These are phyloP conservation scores for Nemania bipapillata DNA, from an alignment of 2,329 filamentous ascomycete species.

Conservation along the genomic window DNA sequence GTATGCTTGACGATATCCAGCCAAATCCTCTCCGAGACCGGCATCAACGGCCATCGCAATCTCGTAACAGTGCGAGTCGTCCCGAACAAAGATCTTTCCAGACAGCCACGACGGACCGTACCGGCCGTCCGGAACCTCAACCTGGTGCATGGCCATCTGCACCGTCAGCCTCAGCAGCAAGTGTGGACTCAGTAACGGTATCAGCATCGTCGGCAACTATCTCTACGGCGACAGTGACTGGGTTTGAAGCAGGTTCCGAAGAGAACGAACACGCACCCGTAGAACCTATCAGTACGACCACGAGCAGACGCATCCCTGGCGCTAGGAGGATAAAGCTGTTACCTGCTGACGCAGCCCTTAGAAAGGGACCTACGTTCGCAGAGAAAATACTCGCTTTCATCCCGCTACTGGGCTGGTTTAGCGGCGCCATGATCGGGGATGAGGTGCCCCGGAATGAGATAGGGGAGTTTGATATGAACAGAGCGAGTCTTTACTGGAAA, in stretches of 20 bases:
- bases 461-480: constrained; percentile 80
- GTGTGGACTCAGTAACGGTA: constrained; percentile 63
- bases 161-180: constrained; percentile 64
- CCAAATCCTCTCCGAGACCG: constrained; percentile 32
- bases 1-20: constrained; percentile 49
- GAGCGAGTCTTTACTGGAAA: constrained; percentile 74
- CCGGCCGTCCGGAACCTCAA: constrained; percentile 41
- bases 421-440: constrained; percentile 77
- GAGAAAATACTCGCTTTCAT: constrained; percentile 73
- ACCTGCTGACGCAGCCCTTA: constrained; percentile 75
- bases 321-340: constrained; percentile 73
- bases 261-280: constrained; percentile 45
- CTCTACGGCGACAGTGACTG: constrained; percentile 61
- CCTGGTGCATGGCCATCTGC: constrained; percentile 56
- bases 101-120: constrained; percentile 28
- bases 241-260: constrained; percentile 38
- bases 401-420: constrained; percentile 78
- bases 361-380: constrained; percentile 72
- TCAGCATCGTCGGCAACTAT: constrained; percentile 57
- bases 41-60: constrained; percentile 43
- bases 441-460: constrained; percentile 77
- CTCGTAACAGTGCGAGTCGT: constrained; percentile 40
- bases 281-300: constrained; percentile 49
- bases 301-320: constrained; percentile 72
- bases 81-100: constrained; percentile 52